A percentile compares a stretch with the other conserved stretches of the same genome.
Conservation (phyloP, 257 asterid species). For the Phtheirospermum japonicum region DNA sequence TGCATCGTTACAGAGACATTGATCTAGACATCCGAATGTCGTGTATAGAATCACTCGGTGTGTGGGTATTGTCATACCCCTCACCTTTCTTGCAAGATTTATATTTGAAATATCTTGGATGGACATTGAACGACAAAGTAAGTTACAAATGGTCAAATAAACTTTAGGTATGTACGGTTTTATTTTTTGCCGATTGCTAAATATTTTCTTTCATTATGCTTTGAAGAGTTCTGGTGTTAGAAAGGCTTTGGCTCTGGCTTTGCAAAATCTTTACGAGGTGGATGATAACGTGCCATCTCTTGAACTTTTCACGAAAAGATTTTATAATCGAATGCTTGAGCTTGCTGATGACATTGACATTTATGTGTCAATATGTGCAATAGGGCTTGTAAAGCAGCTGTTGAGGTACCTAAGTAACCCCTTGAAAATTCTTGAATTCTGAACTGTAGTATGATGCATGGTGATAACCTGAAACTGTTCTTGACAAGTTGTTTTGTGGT, state of each 20-base stretch:
- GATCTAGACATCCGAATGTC: slow-evolving; percentile 90
- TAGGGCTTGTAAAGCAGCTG: slow-evolving; percentile 93
- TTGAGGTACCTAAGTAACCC: slow-evolving; percentile 51
- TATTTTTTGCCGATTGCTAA: slow-evolving; percentile 26
- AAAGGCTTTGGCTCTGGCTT: slow-evolving; percentile 82
- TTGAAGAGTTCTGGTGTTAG: slow-evolving; percentile 92
- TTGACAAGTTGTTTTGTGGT: slow-evolving; percentile 28
- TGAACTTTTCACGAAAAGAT: slow-evolving; percentile 90
- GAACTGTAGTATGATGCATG: slow-evolving; percentile 6
- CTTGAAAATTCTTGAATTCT: slow-evolving; percentile 8
- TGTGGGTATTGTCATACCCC: slow-evolving; percentile 92
- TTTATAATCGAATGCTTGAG: slow-evolving; percentile 87
- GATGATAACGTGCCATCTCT: slow-evolving; percentile 97
- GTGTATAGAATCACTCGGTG: slow-evolving; percentile 94
- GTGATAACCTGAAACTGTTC: slow-evolving; percentile 21
- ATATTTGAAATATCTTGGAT: slow-evolving; percentile 95
- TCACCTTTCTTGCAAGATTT: slow-evolving; percentile 93
- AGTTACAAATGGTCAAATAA: slow-evolving; percentile 25
- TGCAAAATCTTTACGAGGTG: slow-evolving; percentile 91
- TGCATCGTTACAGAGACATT: slow-evolving; percentile 94
- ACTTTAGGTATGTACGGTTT: slow-evolving; percentile 1
- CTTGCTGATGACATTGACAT: slow-evolving; percentile 98
- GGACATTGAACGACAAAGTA: slow-evolving; percentile 99
- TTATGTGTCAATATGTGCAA: slow-evolving; percentile 96
- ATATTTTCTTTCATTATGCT: slow-evolving; percentile 27